These are phyloP conservation scores for Abrus pulchellus DNA, from an alignment of 306 rosid species.

Conservation along the genomic window DNA sequence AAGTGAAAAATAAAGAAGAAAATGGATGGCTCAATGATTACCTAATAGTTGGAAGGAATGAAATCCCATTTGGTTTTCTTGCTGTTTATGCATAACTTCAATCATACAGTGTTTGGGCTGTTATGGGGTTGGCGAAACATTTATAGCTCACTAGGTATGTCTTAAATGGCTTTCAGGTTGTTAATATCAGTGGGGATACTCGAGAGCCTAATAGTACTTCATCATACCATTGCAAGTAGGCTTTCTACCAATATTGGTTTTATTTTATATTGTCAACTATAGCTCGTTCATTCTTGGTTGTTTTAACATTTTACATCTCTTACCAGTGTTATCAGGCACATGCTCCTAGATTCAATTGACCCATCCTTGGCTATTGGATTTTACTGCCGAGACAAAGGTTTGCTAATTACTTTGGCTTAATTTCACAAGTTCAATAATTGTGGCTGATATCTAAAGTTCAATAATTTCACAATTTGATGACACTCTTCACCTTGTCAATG, in stretches of 20 bases:
- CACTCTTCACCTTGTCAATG: slow-evolving; percentile 37
- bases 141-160: slow-evolving; percentile 24
- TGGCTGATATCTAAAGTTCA: slow-evolving; percentile 27
- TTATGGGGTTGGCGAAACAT: slow-evolving; percentile 13
- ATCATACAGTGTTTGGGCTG: background rate
- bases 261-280: slow-evolving; percentile 10
- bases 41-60: slow-evolving; percentile 21
- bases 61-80: background rate
- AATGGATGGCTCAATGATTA: slow-evolving; percentile 7
- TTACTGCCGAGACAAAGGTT: slow-evolving; percentile 94
- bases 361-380: slow-evolving; percentile 97
- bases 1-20: background rate
- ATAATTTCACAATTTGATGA: background rate
- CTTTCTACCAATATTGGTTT: slow-evolving; percentile 25
- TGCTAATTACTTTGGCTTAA: slow-evolving; percentile 43
- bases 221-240: slow-evolving; percentile 93
- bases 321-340: slow-evolving; percentile 73
- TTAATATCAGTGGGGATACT: slow-evolving; percentile 63
- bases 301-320: slow-evolving; percentile 18
- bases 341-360: slow-evolving; percentile 81
- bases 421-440: slow-evolving; percentile 8
- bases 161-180: slow-evolving; percentile 60
- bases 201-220: slow-evolving; percentile 72
- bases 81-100: slow-evolving; percentile 16
- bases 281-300: slow-evolving; percentile 8